Evolutionary conservation across 2,329 filamentous ascomycete genomes (phyloP).

Genomic region (Aspergillus bombycis): DNA sequence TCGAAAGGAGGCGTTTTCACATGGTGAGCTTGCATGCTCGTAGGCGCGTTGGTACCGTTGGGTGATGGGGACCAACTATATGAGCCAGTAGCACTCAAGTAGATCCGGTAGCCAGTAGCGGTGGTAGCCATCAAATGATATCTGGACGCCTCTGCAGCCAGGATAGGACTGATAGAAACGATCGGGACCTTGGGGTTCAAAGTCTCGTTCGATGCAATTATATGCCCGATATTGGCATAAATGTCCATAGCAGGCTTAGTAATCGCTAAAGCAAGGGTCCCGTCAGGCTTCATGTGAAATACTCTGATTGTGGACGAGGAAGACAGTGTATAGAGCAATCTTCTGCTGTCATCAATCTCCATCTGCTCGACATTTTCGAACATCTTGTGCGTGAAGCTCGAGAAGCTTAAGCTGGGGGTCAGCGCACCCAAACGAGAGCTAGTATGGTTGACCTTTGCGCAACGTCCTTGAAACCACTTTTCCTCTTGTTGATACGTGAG

Average conservation of each 20-base stretch:
- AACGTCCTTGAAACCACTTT: conserved; percentile 90
- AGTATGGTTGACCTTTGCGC: conserved; percentile 86
- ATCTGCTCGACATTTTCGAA: conserved; percentile 74
- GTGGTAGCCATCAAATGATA: conserved; percentile 90
- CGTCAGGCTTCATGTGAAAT: conserved; percentile 75
- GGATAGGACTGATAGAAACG: conserved; percentile 83
- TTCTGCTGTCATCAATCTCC: conserved; percentile 83
- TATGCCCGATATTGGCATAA: conserved; percentile 77
- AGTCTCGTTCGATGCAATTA: conserved; percentile 71
- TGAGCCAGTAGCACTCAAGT: conserved; percentile 85
- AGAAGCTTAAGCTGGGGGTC: conserved; percentile 45
- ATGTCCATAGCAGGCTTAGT: conserved; percentile 57
- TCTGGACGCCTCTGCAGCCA: conserved; percentile 78
- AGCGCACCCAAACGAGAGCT: conserved; percentile 70
- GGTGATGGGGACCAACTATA: conserved; percentile 57
- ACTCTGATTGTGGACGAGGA: conserved; percentile 86
- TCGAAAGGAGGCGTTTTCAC: conserved; percentile 83
- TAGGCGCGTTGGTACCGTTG: conserved; percentile 70
- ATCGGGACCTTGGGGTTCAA: conserved; percentile 74
- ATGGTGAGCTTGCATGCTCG: conserved; percentile 97
- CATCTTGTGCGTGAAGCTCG: conserved; percentile 47
- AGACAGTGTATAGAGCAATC: conserved; percentile 88
- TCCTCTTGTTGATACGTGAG: conserved; percentile 97
- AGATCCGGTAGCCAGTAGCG: conserved; percentile 86
- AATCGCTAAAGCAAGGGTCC: conserved; percentile 57